Percentiles rank a stretch among this genome's conserved stretches.
These are phyloP conservation scores for Dictyostelium intermedium DNA, from an alignment of 78 protist genomes.

Conservation along the genomic window DNA sequence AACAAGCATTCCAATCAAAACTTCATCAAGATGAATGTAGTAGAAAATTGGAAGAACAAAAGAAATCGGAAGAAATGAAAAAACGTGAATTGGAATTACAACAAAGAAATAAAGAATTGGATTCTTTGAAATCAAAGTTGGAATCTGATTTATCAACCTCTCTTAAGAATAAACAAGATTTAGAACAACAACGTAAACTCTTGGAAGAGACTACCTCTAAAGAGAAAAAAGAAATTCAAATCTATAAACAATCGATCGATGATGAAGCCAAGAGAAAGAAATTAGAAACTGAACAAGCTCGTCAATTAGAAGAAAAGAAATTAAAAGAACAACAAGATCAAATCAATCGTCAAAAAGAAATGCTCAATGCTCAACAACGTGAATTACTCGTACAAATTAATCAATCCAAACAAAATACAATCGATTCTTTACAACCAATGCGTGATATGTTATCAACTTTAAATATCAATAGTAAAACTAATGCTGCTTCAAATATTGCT, in stretches of 20 bases:
- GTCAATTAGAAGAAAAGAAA: conserved; percentile 13
- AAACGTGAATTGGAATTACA: neutral
- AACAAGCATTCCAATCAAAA: neutral
- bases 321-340: conserved; percentile 52
- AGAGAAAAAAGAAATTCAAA: neutral
- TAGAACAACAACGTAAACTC: neutral
- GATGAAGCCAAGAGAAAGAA: neutral
- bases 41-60: neutral
- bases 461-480: neutral
- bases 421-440: conserved; percentile 73
- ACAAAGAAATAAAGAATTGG: conserved; percentile 4
- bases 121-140: neutral
- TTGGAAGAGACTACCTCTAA: neutral
- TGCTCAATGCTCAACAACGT: conserved; percentile 38
- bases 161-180: neutral
- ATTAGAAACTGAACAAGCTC: conserved; percentile 5
- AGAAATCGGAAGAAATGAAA: neutral
- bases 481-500: neutral
- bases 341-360: conserved; percentile 45
- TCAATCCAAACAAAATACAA: neutral
- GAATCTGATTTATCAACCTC: neutral
- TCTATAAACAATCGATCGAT: neutral
- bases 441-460: conserved; percentile 33
- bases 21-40: conserved; percentile 26
- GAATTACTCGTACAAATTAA: conserved; percentile 24